A percentile compares a stretch with the other conserved stretches of the same genome.
These are phyloP conservation scores for Amanita subjunquillea DNA, from an alignment of 768 basidiomycete species.

Conservation along the genomic window DNA sequence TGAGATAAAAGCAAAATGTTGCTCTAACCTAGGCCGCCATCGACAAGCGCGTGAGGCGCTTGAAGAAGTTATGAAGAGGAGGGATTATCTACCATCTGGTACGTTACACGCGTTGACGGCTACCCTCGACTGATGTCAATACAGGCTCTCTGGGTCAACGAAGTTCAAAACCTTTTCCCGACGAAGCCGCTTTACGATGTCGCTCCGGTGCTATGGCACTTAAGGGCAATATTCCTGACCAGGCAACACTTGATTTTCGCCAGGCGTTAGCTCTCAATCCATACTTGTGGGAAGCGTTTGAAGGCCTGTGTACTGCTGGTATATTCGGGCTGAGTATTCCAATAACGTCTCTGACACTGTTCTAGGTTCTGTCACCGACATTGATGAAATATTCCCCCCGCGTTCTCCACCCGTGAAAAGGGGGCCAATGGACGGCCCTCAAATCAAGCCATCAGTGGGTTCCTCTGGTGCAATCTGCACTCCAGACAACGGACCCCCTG, in stretches of 20 bases:
- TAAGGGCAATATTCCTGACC: constrained; percentile 69
- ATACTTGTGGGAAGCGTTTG: constrained; percentile 88
- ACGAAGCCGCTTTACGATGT: constrained; percentile 67
- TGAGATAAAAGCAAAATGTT: constrained; percentile 73
- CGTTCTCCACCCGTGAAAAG: constrained; percentile 47
- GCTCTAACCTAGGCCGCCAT: constrained; percentile 59
- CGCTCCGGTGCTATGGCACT: constrained; percentile 66
- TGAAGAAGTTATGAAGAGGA: constrained; percentile 48
- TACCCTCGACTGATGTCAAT: constrained; percentile 36
- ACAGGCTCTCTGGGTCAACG: constrained; percentile 23
- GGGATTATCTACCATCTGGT: constrained; percentile 47
- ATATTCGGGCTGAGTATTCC: constrained; percentile 13
- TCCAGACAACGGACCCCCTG: constrained; percentile 49
- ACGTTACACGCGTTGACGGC: constrained; percentile 17
- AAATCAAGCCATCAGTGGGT: constrained; percentile 35
- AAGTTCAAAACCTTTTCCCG: constrained; percentile 50
- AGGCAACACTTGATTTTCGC: constrained; percentile 61
- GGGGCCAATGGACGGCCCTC: constrained; percentile 39
- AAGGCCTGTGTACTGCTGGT: constrained; percentile 79
- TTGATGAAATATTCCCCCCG: constrained; percentile 66
- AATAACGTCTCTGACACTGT: constrained; percentile 8
- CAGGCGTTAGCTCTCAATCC: constrained; percentile 67
- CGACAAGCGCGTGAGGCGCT: constrained; percentile 68
- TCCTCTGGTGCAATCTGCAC: constrained; percentile 69
- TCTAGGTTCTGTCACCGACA: constrained; percentile 56